Conservation (phyloP, 2,329 filamentous ascomycete species). For the Stagonosporopsis vannaccii region DNA sequence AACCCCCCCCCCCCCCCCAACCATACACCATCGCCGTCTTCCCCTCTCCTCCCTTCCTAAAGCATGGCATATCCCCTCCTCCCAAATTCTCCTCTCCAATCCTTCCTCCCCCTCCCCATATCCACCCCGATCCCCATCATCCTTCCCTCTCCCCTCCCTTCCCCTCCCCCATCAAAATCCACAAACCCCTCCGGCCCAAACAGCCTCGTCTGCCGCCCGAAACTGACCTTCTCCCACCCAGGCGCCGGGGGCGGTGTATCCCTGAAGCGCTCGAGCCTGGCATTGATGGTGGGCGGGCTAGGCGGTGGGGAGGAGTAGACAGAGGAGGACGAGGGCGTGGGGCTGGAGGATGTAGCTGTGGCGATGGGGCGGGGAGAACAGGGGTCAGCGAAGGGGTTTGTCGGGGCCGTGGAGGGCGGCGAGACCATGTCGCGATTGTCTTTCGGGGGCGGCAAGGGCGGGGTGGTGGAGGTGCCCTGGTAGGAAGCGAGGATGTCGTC, state of each 20-base stretch:
- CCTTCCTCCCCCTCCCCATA: neutral
- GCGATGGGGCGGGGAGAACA: neutral
- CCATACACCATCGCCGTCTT: neutral
- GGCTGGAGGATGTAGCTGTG: neutral
- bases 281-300: neutral
- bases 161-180: neutral
- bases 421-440: neutral
- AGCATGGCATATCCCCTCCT: slow-evolving; percentile 1
- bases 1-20: neutral
- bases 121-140: neutral
- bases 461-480: neutral
- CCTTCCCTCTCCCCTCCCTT: neutral
- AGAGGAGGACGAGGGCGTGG: neutral
- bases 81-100: slow-evolving; percentile 6
- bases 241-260: slow-evolving; percentile 10
- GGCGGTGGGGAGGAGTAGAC: neutral
- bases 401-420: neutral
- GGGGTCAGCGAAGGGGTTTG: neutral
- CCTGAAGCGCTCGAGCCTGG: neutral
- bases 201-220: slow-evolving; percentile 6
- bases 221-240: slow-evolving; percentile 1
- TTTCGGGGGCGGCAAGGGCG: neutral
- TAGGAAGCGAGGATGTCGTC: slow-evolving; percentile 1
- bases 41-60: neutral
- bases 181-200: slow-evolving; percentile 6